phyloP scores from a whole-genome alignment of 805 yeast species.

The Spathaspora arborariae region DNA sequence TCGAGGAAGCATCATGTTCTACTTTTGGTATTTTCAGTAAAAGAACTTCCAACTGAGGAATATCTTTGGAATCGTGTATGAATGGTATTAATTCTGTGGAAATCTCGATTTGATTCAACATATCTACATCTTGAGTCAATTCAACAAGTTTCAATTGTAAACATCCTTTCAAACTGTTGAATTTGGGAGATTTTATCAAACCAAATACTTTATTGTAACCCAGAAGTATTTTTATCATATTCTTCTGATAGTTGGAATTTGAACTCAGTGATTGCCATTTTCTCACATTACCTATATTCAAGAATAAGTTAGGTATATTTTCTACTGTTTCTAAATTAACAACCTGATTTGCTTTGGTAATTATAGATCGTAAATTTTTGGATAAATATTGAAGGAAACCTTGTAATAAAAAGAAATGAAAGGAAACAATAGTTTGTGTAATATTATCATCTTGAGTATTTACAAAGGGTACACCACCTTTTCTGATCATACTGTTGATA shows the following conservation, averaged over 20 bases:
- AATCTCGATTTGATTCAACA: constrained; percentile 6
- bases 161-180: constrained; percentile 6
- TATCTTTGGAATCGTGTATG: constrained; percentile 5
- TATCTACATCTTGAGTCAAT: constrained; percentile 6
- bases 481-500: constrained; percentile 2
- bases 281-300: constrained; percentile 14
- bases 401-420: constrained; percentile 27
- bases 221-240: constrained; percentile 19
- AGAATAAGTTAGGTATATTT: constrained; percentile 14
- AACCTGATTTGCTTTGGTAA: constrained; percentile 9
- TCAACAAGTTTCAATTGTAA: constrained; percentile 13
- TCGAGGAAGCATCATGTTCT: background rate
- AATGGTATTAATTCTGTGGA: constrained; percentile 4
- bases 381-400: constrained; percentile 20
- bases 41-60: background rate
- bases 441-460: constrained; percentile 5
- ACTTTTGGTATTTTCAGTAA: background rate
- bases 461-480: constrained; percentile 10
- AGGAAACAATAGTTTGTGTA: constrained; percentile 17
- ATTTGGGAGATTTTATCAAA: constrained; percentile 8
- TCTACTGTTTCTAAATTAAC: constrained; percentile 10
- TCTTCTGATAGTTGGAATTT: constrained; percentile 17
- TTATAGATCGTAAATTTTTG: constrained; percentile 12
- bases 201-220: constrained; percentile 22
- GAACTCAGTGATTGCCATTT: constrained; percentile 18